Base-by-base conservation (phyloP, 2,329 filamentous ascomycete genomes). In the Cercospora sp. region DNA sequence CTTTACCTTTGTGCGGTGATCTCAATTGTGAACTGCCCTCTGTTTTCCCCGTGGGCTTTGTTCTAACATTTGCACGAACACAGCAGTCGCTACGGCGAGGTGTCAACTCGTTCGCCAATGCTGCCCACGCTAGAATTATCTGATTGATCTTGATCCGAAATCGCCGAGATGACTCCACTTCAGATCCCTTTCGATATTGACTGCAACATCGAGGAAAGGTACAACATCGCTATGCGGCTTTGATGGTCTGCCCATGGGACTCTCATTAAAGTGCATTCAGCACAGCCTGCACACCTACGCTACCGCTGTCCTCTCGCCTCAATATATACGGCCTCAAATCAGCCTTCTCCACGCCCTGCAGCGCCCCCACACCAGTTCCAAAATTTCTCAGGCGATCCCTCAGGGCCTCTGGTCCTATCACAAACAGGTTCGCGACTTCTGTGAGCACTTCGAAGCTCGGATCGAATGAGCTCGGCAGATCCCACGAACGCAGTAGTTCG, bases 361-460 rank as follows among this genome's bases (percentile, higher is more conserved):
- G 70, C 53, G 70, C 82, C 26, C 80, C 81, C 13, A 40, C 75
- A 68, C 73, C 74, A 55, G 73, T 74, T 13, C 77, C 77, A 26
- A 81, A 80, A 45, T 82, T 82, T 69, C 82, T 81, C 65, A 86
- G 74, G 57, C 84, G 78, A 75, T 86, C 85, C 71, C 82, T 80
- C 71, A 87, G 71, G 28, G 84, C 84, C 69, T 85, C 83, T 0
- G 84, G 83, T 2, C 93, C 92, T 75, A 99, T 92, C 71, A 99
- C 97, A 79, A 99, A 99, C 63, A 99, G 82, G 77, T 94, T 97
- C 10, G 94, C 94, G 67, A 99, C 93, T 83, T 99, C 95, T 28
- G 93, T 90, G 69, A 99, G 82, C 57, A 97, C 87, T 82, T 99
- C 94, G 72, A 97, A 87, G 69, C 82, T 82, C 9, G 75, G 74